Evolutionary conservation across 2,329 filamentous ascomycete species (phyloP).

Genomic region (Phyllosticta citrichinensis): DNA sequence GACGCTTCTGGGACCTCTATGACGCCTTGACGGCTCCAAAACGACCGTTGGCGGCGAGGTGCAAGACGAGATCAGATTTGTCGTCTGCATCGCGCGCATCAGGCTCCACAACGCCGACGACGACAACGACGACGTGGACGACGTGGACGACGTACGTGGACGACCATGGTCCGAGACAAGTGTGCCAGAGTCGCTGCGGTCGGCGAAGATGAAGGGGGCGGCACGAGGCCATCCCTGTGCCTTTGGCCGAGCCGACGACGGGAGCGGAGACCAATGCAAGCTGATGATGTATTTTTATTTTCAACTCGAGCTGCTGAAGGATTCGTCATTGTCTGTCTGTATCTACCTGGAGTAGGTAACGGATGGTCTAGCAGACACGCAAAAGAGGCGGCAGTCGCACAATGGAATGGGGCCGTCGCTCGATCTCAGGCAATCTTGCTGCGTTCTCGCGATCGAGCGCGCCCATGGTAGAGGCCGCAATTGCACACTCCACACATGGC

Average conservation of each 20-base stretch:
- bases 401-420: not conserved
- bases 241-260: not conserved
- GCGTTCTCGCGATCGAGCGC: constrained; percentile 5
- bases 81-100: not conserved
- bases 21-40: constrained; percentile 9
- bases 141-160: not conserved
- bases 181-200: not conserved
- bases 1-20: not conserved
- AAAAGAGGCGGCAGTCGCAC: not conserved
- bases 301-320: not conserved
- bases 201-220: not conserved
- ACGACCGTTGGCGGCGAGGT: not conserved
- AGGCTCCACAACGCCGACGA: not conserved
- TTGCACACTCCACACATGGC: constrained; percentile 2
- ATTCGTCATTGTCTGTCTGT: too few relatives aligned
- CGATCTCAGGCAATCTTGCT: constrained; percentile 7
- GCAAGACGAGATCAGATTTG: not conserved
- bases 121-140: not conserved
- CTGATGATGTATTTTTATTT: not conserved
- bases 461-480: not conserved
- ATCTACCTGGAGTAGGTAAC: too few relatives aligned
- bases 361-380: too few relatives aligned
- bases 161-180: not conserved
- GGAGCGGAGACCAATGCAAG: not conserved
- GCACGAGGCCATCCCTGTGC: not conserved